Evolutionary conservation across 768 basidiomycete genomes (phyloP).

Genomic region (Amanita fuliginea): DNA sequence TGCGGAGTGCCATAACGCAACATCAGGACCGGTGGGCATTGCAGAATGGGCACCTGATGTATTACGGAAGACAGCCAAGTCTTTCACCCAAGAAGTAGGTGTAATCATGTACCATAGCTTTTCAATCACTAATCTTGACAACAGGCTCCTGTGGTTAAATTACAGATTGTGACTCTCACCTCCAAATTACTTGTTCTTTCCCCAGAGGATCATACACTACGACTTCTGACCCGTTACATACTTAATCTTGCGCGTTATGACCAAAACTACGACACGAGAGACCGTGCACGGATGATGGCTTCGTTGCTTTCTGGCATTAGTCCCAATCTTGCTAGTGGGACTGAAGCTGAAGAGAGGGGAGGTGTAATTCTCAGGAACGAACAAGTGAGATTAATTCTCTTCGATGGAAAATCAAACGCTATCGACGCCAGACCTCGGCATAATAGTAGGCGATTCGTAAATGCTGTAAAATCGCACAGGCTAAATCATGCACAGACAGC

Average conservation of each 20-base stretch:
- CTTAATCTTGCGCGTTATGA: conserved; percentile 86
- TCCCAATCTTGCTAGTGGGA: conserved; percentile 19
- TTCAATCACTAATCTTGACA: conserved; percentile 2
- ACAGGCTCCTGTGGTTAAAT: conserved; percentile 58
- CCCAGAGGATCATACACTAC: conserved; percentile 37
- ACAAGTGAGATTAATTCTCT: conserved; percentile 71
- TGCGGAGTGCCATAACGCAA: conserved; percentile 30
- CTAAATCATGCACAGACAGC: conserved; percentile 18
- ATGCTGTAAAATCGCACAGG: neutral
- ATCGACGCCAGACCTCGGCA: conserved; percentile 26
- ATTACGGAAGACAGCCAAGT: conserved; percentile 65
- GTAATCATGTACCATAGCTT: neutral
- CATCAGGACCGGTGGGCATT: conserved; percentile 40
- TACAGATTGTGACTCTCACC: conserved; percentile 78
- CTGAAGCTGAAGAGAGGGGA: conserved; percentile 34
- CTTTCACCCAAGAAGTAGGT: conserved; percentile 61
- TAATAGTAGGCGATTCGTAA: conserved; percentile 17
- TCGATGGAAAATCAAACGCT: conserved; percentile 57
- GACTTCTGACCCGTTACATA: conserved; percentile 57
- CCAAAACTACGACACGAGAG: conserved; percentile 79
- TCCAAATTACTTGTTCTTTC: conserved; percentile 72
- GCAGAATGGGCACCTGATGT: conserved; percentile 84
- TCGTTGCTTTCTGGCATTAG: conserved; percentile 53
- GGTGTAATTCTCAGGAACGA: conserved; percentile 76
- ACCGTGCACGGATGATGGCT: conserved; percentile 72